phyloP scores from a whole-genome alignment of 1,284 basidiomycete genomes.

The Cystobasidium slooffiae region DNA sequence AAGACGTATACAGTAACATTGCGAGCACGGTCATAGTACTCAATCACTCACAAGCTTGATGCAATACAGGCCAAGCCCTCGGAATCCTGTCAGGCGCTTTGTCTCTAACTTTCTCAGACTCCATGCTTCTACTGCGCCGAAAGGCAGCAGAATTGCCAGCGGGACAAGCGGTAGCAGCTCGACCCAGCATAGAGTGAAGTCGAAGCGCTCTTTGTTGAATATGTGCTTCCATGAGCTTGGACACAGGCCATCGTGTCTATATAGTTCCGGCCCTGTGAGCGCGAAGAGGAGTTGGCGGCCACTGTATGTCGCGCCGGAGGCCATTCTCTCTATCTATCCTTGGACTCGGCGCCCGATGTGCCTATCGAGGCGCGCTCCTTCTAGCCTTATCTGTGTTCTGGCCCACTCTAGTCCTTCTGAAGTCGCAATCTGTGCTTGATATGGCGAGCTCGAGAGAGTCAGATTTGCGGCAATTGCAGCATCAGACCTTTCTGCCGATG shows the following conservation, averaged over 20 bases:
- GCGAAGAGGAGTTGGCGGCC: conserved; percentile 27
- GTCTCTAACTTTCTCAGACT: conserved; percentile 29
- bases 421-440: neutral
- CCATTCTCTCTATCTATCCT: conserved; percentile 5
- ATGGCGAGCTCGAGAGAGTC: conserved; percentile 7
- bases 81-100: conserved; percentile 25
- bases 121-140: conserved; percentile 29
- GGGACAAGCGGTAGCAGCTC: conserved; percentile 40
- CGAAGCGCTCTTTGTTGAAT: conserved; percentile 31
- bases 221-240: conserved; percentile 30
- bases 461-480: neutral
- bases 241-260: conserved; percentile 32
- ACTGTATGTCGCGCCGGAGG: neutral
- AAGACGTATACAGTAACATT: neutral
- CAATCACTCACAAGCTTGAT: conserved; percentile 36
- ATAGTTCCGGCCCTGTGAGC: conserved; percentile 24
- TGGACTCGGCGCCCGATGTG: too few species aligned
- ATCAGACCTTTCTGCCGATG: neutral
- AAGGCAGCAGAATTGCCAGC: conserved; percentile 35
- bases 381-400: neutral
- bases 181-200: conserved; percentile 38
- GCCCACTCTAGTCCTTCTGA: neutral
- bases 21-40: neutral
- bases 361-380: neutral
- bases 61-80: conserved; percentile 24